These are phyloP conservation scores for Trichoderma hamatum DNA, from an alignment of 2,329 filamentous ascomycete species.

Conservation along the genomic window DNA sequence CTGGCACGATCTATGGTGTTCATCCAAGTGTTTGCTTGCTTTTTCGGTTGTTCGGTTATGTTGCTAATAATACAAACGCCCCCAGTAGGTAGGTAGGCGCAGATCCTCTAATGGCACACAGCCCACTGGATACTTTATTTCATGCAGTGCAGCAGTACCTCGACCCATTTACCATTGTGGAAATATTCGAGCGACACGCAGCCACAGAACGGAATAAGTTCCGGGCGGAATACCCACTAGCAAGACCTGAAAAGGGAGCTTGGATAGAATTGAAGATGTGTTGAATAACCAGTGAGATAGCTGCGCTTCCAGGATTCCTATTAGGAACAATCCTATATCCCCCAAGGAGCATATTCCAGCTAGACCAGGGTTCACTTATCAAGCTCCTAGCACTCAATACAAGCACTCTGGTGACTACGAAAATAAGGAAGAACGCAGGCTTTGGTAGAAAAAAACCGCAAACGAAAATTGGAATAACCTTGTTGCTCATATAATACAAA, in stretches of 20 bases:
- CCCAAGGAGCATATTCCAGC: not conserved
- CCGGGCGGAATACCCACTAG: not conserved
- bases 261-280: not conserved
- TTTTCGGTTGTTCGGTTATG: not conserved
- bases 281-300: not conserved
- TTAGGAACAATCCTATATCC: not conserved
- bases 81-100: not conserved
- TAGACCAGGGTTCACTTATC: not conserved
- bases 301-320: not conserved
- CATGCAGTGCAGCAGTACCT: not conserved
- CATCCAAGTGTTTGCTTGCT: not conserved
- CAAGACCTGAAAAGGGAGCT: not conserved
- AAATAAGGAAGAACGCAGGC: not conserved
- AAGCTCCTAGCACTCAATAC: not conserved
- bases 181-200: not conserved
- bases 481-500: slow-evolving; percentile 28
- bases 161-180: not conserved
- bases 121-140: not conserved
- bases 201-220: not conserved
- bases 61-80: not conserved
- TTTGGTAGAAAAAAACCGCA: not conserved
- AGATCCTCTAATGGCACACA: not conserved
- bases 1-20: not conserved
- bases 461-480: slow-evolving; percentile 17
- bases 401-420: not conserved